Evolutionary conservation across 768 basidiomycete genomes (phyloP).

Genomic region (Trametes punicea): DNA sequence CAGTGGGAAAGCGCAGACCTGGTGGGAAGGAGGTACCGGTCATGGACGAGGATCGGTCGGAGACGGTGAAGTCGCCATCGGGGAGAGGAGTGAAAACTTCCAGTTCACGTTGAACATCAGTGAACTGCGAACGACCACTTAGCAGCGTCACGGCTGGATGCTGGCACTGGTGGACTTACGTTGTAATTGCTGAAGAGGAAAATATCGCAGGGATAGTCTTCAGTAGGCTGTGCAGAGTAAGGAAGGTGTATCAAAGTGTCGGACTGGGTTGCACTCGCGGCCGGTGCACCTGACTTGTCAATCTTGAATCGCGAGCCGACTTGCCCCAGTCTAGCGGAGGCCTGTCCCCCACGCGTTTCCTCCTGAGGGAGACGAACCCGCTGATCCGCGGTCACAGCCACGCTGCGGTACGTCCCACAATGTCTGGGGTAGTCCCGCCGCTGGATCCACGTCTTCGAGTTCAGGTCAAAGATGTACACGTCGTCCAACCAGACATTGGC

Average conservation of each 20-base stretch:
- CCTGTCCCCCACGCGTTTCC: constrained; percentile 44
- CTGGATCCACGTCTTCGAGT: constrained; percentile 71
- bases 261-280: constrained; percentile 51
- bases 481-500: constrained; percentile 93
- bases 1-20: constrained; percentile 93
- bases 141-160: background rate
- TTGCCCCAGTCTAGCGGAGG: constrained; percentile 39
- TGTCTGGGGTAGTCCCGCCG: constrained; percentile 83
- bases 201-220: constrained; percentile 81
- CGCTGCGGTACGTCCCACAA: constrained; percentile 93
- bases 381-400: constrained; percentile 73
- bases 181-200: constrained; percentile 97
- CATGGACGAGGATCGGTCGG: constrained; percentile 82
- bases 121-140: constrained; percentile 56
- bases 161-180: constrained; percentile 41
- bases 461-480: constrained; percentile 84
- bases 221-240: constrained; percentile 68
- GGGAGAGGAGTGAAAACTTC: constrained; percentile 86
- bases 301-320: constrained; percentile 58
- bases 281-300: constrained; percentile 38
- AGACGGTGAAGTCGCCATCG: constrained; percentile 70
- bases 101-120: constrained; percentile 92
- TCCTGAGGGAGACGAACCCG: constrained; percentile 68
- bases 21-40: constrained; percentile 81
- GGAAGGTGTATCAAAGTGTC: constrained; percentile 68